phyloP scores from a whole-genome alignment of 176 grass and related monocot species.

The Sorghum bicolor region Sorghum_bicolor_NCBIv3 NC_012870.2:20258001-20258500 shows the following conservation, averaged over 20 bases:
- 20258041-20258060: too few relatives aligned
- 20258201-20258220: not conserved
- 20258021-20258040: too few relatives aligned
- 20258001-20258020: too few relatives aligned
- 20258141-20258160: too few relatives aligned
- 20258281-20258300: not conserved
- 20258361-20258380: not conserved
- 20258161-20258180: not conserved
- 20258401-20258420: not conserved
- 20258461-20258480: slow-evolving; percentile 19
- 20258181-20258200: not conserved
- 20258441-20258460: not conserved
- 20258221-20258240: not conserved
- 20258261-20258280: not conserved
- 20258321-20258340: not conserved
- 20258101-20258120: too few relatives aligned
- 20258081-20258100: too few relatives aligned
- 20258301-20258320: too few relatives aligned
- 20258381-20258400: not conserved
- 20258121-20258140: too few relatives aligned
- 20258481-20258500: not conserved
- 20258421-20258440: not conserved
- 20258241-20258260: too few relatives aligned
- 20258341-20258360: not conserved
- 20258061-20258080: too few relatives aligned